Evolutionary conservation across 768 basidiomycete species (phyloP), one percentile per base, ranked within the genome.

Genomic region (Phanerochaete carnosa): DNA sequence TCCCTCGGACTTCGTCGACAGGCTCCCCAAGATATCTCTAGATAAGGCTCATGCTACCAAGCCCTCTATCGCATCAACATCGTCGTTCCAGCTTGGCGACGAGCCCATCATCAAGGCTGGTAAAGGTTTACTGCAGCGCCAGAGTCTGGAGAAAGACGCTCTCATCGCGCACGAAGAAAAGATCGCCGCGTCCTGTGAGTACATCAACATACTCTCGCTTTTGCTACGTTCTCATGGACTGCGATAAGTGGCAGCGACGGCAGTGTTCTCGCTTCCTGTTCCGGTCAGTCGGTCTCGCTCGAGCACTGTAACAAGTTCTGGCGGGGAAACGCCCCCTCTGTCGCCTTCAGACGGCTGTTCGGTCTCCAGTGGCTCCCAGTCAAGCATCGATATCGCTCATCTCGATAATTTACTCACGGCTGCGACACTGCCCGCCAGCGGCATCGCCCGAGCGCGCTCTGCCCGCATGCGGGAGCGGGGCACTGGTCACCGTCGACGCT

Each of bases 131-230:
- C 71, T 89, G 22, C 83, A 87, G 57, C 78, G 85, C 7, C 83
- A 85, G 67, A 90, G 86, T 65, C 70, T 88, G 59, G 89, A 92
- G 65, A 85, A 88, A 3, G 85, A 81, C 23, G 82, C 75, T 45
- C 76, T 92, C 3, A 74, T 81, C 53, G 90, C 84, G 2, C 82
- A 86, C 23, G 89, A 89, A 3, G 86, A 92, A 55, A 88, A 91
- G 62, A 43, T 79, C 3, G 73, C 80, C 0, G 65, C 74, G 9
- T 81, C 82, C 4, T 76, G 88, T 88, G 70, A 69, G 86, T 74
- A 1, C 52, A 8, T 4, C 15, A 8, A 19, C 16, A 7, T 13
- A 22, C 15, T 19, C 23, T 16, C 6, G 22, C 30, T 32, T 32
- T 4, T 1, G 16, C 29, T 22, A 2, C n/a, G 7, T 52, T 16